phyloP scores from a whole-genome alignment of 257 asterid species.

The Galeopsis tetrahit region DNA sequence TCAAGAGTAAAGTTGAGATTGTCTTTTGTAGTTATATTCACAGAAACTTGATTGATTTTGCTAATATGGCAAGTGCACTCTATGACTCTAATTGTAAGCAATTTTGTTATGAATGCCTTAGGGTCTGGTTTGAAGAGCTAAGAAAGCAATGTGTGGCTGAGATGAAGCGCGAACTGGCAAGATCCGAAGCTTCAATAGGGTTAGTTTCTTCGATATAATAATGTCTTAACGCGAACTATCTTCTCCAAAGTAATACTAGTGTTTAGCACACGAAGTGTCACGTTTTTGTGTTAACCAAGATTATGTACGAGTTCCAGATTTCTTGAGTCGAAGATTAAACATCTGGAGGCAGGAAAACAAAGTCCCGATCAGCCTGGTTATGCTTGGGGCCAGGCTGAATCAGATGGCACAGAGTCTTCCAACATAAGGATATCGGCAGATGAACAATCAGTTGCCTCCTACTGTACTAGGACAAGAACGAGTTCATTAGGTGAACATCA shows the following conservation, averaged over 20 bases:
- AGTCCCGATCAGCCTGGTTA: constrained; percentile 41
- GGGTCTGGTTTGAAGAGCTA: constrained; percentile 83
- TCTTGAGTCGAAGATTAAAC: constrained; percentile 64
- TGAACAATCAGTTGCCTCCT: constrained; percentile 70
- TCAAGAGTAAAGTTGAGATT: neutral
- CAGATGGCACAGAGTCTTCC: constrained; percentile 52
- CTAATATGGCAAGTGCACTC: neutral
- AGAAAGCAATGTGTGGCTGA: constrained; percentile 74
- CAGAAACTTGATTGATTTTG: neutral
- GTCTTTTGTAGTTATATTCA: neutral
- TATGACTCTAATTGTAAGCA: neutral
- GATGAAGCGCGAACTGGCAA: constrained; percentile 67
- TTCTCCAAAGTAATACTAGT: too few relatives aligned
- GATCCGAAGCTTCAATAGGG: constrained; percentile 81
- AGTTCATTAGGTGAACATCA: constrained; percentile 47
- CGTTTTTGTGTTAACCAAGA: too few relatives aligned
- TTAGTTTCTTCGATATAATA: constrained; percentile 37
- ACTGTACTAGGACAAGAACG: constrained; percentile 46
- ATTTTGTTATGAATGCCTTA: constrained; percentile 32
- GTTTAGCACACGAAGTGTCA: too few relatives aligned
- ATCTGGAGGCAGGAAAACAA: constrained; percentile 51
- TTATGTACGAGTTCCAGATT: constrained; percentile 47
- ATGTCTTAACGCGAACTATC: too few relatives aligned
- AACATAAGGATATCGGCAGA: constrained; percentile 56
- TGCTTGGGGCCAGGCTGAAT: constrained; percentile 46